phyloP scores from a whole-genome alignment of 495 filamentous ascomycete species.

The Lichenothelia convexa region DNA sequence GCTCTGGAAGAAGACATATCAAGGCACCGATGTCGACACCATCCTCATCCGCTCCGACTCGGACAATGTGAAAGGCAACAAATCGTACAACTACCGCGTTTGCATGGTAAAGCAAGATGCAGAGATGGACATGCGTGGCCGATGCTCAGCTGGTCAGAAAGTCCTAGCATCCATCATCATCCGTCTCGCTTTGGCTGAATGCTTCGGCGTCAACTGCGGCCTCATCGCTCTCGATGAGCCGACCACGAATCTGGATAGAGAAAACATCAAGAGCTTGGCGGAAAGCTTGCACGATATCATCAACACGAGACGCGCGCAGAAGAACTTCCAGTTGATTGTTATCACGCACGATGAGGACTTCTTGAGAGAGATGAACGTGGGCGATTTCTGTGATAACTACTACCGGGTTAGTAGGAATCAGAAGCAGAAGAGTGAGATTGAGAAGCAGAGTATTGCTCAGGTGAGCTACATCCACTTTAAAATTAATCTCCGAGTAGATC shows the following conservation, averaged over 20 bases:
- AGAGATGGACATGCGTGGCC: constrained; percentile 99
- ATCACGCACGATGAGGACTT: constrained; percentile 99
- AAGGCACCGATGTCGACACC: constrained; percentile 92
- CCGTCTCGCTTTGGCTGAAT: constrained; percentile 86
- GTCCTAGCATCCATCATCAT: constrained; percentile 97
- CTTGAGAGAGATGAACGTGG: constrained; percentile 75
- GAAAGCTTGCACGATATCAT: constrained; percentile 77
- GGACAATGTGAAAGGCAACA: constrained; percentile 54
- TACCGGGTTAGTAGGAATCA: constrained; percentile 70
- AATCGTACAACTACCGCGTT: constrained; percentile 92
- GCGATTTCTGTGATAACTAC: constrained; percentile 87
- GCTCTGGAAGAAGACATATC: constrained; percentile 91
- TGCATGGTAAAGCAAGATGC: constrained; percentile 94
- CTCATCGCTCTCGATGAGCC: constrained; percentile 95
- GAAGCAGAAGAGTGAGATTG: constrained; percentile 73
- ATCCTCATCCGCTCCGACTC: constrained; percentile 86
- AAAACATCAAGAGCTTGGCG: constrained; percentile 83
- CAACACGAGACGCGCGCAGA: constrained; percentile 58
- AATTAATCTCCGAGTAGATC: no score
- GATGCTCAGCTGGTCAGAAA: constrained; percentile 91
- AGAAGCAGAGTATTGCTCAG: constrained; percentile 47
- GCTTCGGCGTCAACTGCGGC: constrained; percentile 90
- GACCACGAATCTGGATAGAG: constrained; percentile 87
- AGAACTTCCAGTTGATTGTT: constrained; percentile 93
- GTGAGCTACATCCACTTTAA: no score